A percentile compares a stretch with the other conserved stretches of the same genome.
phyloP scores from a whole-genome alignment of 805 yeast genomes.

The Alloascoidea hylecoeti region DNA sequence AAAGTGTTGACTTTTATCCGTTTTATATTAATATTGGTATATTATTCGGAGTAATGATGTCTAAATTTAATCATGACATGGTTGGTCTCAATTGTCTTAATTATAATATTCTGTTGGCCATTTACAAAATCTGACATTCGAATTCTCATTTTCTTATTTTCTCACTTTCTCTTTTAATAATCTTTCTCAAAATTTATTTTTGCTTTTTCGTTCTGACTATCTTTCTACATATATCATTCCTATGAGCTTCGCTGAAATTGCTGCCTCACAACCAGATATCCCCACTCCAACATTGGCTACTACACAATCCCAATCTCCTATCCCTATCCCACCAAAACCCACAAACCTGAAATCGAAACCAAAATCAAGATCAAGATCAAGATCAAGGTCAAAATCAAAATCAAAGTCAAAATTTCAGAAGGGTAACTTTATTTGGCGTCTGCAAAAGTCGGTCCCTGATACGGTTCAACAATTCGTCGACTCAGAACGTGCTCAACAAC shows the following conservation, averaged over 20 bases:
- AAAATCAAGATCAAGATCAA: neutral
- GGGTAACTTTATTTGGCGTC: neutral
- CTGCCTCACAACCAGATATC: neutral
- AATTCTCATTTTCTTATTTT: too few relatives aligned
- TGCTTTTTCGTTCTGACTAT: too few relatives aligned
- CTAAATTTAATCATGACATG: too few relatives aligned
- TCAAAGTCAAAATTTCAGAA: neutral
- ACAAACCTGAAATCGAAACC: neutral
- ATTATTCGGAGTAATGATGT: too few relatives aligned
- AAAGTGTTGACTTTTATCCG: too few relatives aligned
- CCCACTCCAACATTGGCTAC: neutral
- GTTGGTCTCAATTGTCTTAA: too few relatives aligned
- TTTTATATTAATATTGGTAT: too few relatives aligned
- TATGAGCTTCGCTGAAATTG: slow-evolving; percentile 1
- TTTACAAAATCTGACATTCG: too few relatives aligned
- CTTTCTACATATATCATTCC: too few relatives aligned
- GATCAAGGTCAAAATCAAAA: neutral
- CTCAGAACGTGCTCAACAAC: neutral
- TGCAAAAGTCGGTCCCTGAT: neutral
- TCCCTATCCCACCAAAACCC: neutral
- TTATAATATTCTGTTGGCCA: too few relatives aligned
- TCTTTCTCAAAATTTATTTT: too few relatives aligned
- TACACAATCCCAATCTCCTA: neutral
- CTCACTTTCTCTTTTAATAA: too few relatives aligned
- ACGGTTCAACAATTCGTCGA: neutral